Conservation (phyloP, 352 stramenopile genomes). For the Pythium periplocum region DNA sequence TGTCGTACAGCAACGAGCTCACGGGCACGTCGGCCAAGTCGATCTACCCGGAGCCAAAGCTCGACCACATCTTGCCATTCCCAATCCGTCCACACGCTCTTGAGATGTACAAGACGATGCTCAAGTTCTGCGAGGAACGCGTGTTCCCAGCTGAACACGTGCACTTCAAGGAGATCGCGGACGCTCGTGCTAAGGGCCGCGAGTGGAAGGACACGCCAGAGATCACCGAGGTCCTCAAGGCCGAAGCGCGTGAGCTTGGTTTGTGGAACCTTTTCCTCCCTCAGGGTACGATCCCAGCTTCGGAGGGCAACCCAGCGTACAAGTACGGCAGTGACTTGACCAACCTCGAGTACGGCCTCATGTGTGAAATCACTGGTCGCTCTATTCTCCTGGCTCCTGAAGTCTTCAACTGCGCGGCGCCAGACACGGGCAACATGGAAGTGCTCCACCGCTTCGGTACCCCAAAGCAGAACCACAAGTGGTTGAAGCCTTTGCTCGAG, state of each 20-base stretch:
- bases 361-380: slow-evolving; percentile 95
- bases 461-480: slow-evolving; percentile 88
- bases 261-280: slow-evolving; percentile 97
- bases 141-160: slow-evolving; percentile 90
- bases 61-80: slow-evolving; percentile 60
- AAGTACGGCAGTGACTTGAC: slow-evolving; percentile 73
- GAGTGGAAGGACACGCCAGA: slow-evolving; percentile 84
- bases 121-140: slow-evolving; percentile 84
- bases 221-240: slow-evolving; percentile 89
- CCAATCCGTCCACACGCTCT: slow-evolving; percentile 73
- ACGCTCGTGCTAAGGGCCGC: slow-evolving; percentile 39
- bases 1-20: slow-evolving; percentile 37
- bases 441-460: slow-evolving; percentile 93
- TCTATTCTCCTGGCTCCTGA: slow-evolving; percentile 88
- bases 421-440: slow-evolving; percentile 99
- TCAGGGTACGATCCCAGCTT: slow-evolving; percentile 38
- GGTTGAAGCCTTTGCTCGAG: slow-evolving; percentile 90
- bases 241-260: slow-evolving; percentile 83
- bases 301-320: slow-evolving; percentile 34
- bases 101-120: slow-evolving; percentile 78
- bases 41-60: slow-evolving; percentile 42
- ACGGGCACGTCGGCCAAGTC: slow-evolving; percentile 21
- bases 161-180: slow-evolving; percentile 69
- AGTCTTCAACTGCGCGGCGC: slow-evolving; percentile 96
- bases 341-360: slow-evolving; percentile 93